Base-by-base conservation (phyloP, 306 rosid species). In the Acacia acuminata region DNA sequence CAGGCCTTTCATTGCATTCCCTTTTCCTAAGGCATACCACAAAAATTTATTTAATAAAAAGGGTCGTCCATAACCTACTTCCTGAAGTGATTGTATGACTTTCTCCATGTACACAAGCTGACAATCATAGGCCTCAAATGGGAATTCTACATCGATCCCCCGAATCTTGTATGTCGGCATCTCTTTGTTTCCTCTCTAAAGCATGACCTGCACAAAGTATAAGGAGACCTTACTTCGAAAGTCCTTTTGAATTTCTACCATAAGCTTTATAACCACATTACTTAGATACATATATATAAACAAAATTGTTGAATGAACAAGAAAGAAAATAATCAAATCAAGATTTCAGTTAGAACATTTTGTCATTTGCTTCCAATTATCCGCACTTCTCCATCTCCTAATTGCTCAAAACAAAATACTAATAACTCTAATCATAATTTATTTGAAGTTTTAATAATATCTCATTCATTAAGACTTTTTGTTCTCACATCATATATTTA, bases 51-150 rank as follows among this genome's bases (percentile, higher is more conserved):
- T 30, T 30, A 30, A 30, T 30, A 30, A 30, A 30, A 30, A 30
- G 32, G 32, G 32, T 30, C 32, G 32, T 30, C 42, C 34, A 17
- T 79, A 40, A 30, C 84, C 81, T 90, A 93, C 99, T 86, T 88
- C 82, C 83, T 95, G 97, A 73, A 95, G 96, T 72, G 99, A 88
- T 75, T 92, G 97, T 13, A 93, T 86, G 85, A 95, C 98, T 85
- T 93, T 95, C 30, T 95, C 99, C 99, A 95, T 95, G 89, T 93
- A 93, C 74, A 93, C 91, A 71, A 95, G 83, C 84, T 95, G 99
- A 79, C 96, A 92, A 80, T 93, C 98, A 89, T 95, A 93, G 36
- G 99, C 97, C 83, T 89, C 94, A 14, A 80, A 95, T 2, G 99
- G 99, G 38, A 95, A 93, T 81, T 93, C 98, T 5, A 95, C 93